Evolutionary conservation across 345 rosid genomes (phyloP).

Genomic region (Hypericum androsaemum): DNA sequence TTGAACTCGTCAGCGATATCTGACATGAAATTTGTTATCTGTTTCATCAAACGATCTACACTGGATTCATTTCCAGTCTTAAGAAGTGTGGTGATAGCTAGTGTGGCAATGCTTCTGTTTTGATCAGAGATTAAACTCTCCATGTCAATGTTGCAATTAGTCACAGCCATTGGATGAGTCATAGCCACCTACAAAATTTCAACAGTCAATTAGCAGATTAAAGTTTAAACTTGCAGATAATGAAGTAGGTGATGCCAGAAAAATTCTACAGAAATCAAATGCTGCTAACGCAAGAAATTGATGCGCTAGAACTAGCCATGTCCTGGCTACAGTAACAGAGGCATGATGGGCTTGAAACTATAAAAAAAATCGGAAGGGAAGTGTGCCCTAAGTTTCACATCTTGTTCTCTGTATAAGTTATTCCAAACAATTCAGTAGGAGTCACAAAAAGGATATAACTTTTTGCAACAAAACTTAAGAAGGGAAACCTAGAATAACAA

Average conservation of each 20-base stretch:
- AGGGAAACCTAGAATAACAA: too few relatives aligned
- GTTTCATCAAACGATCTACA: conserved; percentile 98
- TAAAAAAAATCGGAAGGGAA: too few relatives aligned
- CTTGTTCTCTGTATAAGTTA: too few relatives aligned
- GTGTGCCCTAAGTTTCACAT: too few relatives aligned
- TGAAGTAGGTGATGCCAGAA: background rate
- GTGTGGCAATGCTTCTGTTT: conserved; percentile 97
- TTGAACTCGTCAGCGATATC: conserved; percentile 99
- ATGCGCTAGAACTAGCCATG: too few relatives aligned
- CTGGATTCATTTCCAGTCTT: conserved; percentile 99
- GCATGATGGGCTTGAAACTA: too few relatives aligned
- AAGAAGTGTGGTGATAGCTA: conserved; percentile 91
- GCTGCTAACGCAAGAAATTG: too few relatives aligned
- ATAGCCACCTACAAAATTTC: conserved; percentile 71
- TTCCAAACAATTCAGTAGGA: too few relatives aligned
- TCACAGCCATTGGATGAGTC: conserved; percentile 99
- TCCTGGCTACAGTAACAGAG: too few relatives aligned
- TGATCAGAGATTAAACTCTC: conserved; percentile 97
- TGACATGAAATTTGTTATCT: conserved; percentile 94
- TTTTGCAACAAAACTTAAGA: too few relatives aligned
- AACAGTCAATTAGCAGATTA: background rate
- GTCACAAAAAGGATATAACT: too few relatives aligned
- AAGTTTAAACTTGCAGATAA: background rate
- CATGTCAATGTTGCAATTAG: conserved; percentile 99
- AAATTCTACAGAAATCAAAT: background rate